Conservation (phyloP, 2,329 filamentous ascomycete genomes). For the Zasmidium citrigriseum region DNA sequence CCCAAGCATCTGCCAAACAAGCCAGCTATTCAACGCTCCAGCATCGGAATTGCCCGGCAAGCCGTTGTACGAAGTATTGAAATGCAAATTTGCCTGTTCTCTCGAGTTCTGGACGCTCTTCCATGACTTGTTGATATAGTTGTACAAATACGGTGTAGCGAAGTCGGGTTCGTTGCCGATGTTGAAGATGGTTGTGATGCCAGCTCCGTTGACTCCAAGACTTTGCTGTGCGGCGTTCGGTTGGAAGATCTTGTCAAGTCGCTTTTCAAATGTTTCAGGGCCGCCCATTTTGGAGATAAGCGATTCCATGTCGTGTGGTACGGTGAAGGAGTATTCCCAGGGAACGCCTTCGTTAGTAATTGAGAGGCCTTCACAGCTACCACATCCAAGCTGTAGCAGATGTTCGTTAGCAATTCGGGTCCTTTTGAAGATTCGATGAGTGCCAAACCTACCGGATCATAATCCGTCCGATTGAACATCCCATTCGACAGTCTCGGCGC, state of each 20-base stretch:
- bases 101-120: conserved; percentile 50
- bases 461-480: conserved; percentile 2
- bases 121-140: conserved; percentile 64
- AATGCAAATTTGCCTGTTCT: conserved; percentile 60
- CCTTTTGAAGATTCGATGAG: too few relatives aligned
- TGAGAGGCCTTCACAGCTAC: conserved; percentile 14
- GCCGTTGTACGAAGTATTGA: conserved; percentile 54
- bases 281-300: conserved; percentile 42
- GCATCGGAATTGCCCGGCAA: conserved; percentile 71
- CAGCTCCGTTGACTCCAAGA: conserved; percentile 27
- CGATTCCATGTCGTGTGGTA: conserved; percentile 42
- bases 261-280: conserved; percentile 37
- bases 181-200: conserved; percentile 61
- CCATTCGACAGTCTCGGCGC: conserved; percentile 48
- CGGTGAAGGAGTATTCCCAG: conserved; percentile 69
- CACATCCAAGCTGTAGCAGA: not conserved
- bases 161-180: conserved; percentile 54
- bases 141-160: conserved; percentile 67
- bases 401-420: too few relatives aligned
- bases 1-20: conserved; percentile 68
- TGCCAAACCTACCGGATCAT: conserved; percentile 4
- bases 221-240: conserved; percentile 19
- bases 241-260: conserved; percentile 45
- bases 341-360: conserved; percentile 61
- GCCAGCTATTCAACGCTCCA: conserved; percentile 71